These are phyloP conservation scores for Penicillium longicatenatum DNA, from an alignment of 495 filamentous ascomycete species.

Conservation along the genomic window DNA sequence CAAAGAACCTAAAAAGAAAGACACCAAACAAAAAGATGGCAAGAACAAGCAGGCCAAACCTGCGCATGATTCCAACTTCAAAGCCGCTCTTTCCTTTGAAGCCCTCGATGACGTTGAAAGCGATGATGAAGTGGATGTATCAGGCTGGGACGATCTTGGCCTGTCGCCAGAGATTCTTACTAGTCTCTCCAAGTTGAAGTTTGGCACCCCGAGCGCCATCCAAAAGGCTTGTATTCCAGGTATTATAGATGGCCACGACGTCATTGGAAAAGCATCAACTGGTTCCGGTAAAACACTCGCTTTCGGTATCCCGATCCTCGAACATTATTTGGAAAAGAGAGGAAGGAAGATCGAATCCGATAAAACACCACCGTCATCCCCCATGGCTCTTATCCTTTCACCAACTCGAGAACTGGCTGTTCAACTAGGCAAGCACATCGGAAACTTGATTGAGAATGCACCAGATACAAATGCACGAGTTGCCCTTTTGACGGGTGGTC, in stretches of 20 bases:
- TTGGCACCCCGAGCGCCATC: slow-evolving; percentile 77
- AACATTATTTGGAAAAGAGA: slow-evolving; percentile 45
- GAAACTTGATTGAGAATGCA: slow-evolving; percentile 60
- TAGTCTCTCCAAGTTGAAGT: slow-evolving; percentile 76
- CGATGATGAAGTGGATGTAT: slow-evolving; percentile 55
- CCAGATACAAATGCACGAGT: slow-evolving; percentile 64
- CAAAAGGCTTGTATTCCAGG: slow-evolving; percentile 76
- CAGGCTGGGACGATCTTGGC: slow-evolving; percentile 72
- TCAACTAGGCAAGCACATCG: slow-evolving; percentile 82
- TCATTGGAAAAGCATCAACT: slow-evolving; percentile 93
- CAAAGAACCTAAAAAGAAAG: slow-evolving; percentile 33
- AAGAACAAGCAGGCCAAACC: slow-evolving; percentile 32
- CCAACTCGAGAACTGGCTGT: slow-evolving; percentile 93
- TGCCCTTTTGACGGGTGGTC: slow-evolving; percentile 83
- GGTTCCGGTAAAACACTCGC: slow-evolving; percentile 97
- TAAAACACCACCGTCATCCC: slow-evolving; percentile 38
- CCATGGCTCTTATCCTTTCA: slow-evolving; percentile 85
- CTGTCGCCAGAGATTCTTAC: slow-evolving; percentile 69
- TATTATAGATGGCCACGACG: slow-evolving; percentile 82
- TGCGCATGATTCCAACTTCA: slow-evolving; percentile 24
- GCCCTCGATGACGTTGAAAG: slow-evolving; percentile 44
- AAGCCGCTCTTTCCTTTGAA: slow-evolving; percentile 39
- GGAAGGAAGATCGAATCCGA: slow-evolving; percentile 21
- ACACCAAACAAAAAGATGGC: slow-evolving; percentile 13
- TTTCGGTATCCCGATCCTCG: slow-evolving; percentile 67